Conservation (phyloP, 2,329 filamentous ascomycete genomes). For the Xylariaceae sp. region DNA sequence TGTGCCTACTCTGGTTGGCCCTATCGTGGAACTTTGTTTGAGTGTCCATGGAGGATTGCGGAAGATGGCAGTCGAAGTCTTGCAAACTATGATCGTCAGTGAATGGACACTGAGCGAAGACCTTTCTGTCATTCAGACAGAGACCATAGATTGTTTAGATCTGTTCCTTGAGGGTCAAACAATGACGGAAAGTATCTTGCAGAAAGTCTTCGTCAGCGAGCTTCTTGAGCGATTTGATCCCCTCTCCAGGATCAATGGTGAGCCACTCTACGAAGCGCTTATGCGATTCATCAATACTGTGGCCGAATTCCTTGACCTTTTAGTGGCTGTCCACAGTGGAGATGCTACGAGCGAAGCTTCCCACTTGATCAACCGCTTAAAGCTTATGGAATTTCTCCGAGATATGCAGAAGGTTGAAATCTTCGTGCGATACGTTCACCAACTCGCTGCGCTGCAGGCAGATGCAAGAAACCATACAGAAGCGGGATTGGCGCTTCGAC, state of each 20-base stretch:
- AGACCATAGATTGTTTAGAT: conserved; percentile 94
- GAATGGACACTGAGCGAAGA: conserved; percentile 97
- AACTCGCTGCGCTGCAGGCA: conserved; percentile 74
- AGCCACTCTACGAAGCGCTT: conserved; percentile 71
- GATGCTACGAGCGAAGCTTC: conserved; percentile 70
- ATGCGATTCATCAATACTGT: conserved; percentile 78
- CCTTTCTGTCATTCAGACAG: conserved; percentile 83
- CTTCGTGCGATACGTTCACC: conserved; percentile 92
- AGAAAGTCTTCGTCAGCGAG: conserved; percentile 89
- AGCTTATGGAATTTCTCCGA: conserved; percentile 92
- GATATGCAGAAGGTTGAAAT: conserved; percentile 98
- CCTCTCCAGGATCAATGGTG: conserved; percentile 61
- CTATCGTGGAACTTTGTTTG: conserved; percentile 88
- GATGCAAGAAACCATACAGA: conserved; percentile 76
- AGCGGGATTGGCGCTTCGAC: conserved; percentile 79
- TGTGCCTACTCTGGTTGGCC: conserved; percentile 84
- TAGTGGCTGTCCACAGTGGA: conserved; percentile 82
- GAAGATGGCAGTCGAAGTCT: conserved; percentile 83
- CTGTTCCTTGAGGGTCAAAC: conserved; percentile 84
- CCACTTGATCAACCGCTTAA: conserved; percentile 80
- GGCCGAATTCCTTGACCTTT: conserved; percentile 84
- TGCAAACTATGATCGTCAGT: conserved; percentile 97
- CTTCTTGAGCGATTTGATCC: conserved; percentile 75
- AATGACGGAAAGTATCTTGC: conserved; percentile 80
- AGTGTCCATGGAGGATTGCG: conserved; percentile 92